Percentiles rank a stretch among this genome's conserved stretches.
Conservation (phyloP, 768 basidiomycete species). For the Rhodosporidiobolus odoratus region DNA sequence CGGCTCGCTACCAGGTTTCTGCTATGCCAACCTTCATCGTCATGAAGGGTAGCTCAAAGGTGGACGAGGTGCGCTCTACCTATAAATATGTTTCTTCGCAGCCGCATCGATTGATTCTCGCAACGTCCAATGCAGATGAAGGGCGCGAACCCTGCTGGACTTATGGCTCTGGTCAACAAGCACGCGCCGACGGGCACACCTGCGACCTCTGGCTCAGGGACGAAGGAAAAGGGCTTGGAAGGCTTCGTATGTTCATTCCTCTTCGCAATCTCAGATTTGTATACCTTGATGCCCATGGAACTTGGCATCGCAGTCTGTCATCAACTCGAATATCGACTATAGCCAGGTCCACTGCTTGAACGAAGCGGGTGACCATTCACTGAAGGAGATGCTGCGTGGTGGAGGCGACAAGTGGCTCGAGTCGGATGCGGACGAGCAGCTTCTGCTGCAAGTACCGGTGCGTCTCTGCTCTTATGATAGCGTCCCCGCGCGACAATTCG, state of each 20-base stretch:
- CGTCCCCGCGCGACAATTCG: no score
- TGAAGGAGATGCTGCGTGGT: conserved; percentile 56
- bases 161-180: conserved; percentile 33
- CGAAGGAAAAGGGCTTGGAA: conserved; percentile 38
- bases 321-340: conserved; percentile 51
- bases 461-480: no score
- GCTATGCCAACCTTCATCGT: conserved; percentile 56
- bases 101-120: background rate
- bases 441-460: conserved; percentile 64
- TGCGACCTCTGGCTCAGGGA: background rate
- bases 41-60: conserved; percentile 38
- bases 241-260: conserved; percentile 24
- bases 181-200: conserved; percentile 28
- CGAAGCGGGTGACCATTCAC: conserved; percentile 54
- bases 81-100: background rate
- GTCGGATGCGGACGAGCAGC: conserved; percentile 69
- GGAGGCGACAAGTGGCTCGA: conserved; percentile 52
- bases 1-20: conserved; percentile 58
- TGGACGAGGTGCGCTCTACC: conserved; percentile 13
- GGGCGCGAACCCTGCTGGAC: conserved; percentile 38
- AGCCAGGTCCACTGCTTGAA: conserved; percentile 66
- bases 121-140: conserved; percentile 24
- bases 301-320: conserved; percentile 54
- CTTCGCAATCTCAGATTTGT: no score
- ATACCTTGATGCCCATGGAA: conserved; percentile 41